Evolutionary conservation across 768 basidiomycete genomes (phyloP), one percentile per base, ranked within the genome.

Genomic region (Mrakia blollopis): DNA sequence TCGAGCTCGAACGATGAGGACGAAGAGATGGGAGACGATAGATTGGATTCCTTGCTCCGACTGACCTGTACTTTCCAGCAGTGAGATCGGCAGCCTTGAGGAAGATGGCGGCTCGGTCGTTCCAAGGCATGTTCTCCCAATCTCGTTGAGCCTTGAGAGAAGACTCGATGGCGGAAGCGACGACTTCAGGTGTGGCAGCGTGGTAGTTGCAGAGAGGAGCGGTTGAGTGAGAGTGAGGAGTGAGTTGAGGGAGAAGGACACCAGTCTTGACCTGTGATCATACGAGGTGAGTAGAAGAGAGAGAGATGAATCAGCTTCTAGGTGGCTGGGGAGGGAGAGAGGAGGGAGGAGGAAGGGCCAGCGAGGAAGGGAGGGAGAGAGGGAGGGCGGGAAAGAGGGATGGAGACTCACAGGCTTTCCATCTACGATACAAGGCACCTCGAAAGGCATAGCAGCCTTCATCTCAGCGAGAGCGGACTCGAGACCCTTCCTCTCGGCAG

Each of bases 111-210:
- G 97, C 97, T 50, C 95, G 89, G 83, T 99, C 97, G 82, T 88
- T 91, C 96, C 95, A 99, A 0, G 96, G 94, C 87, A 98, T 86
- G 68, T 88, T 87, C 86, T 98, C 97, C 97, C 97, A 99, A 71
- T 88, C 89, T 23, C 85, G 85, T 84, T 94, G 96, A 25, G 93
- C 95, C 14, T 88, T 88, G 52, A 98, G 88, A 18, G 95, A 92
- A 47, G 91, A 91, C 32, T 91, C 89, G 79, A 99, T 96, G 28
- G 97, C 97, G 73, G 85, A 85, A 10, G 87, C 83, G 62, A 98
- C 89, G 3, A 89, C 89, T 32, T 88, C 89, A 61, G 89, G 86
- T 77, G 94, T 91, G 18, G 95, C 94, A 84, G 94, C 90, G 81
- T 96, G 92, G 84, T 95, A 98, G 23, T 87, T 86, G 85, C 92